Base-by-base conservation (phyloP, 169 alveolate genomes). In the Plasmodium malariae region DNA sequence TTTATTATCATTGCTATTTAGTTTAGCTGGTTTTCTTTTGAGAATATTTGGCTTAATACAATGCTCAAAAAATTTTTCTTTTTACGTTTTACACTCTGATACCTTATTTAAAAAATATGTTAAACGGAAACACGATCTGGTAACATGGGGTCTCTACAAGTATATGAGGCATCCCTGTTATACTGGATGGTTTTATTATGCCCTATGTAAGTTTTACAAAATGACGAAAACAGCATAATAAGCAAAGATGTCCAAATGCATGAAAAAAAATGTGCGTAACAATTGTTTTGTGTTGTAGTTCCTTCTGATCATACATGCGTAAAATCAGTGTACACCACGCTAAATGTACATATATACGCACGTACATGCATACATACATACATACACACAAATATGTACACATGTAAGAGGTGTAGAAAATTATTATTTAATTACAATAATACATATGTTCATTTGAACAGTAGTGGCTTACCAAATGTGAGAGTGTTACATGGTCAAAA, bases 101-200 rank as follows among this genome's bases (percentile, higher is more conserved):
- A n/a, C 43, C 1, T 80, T 80, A 70, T 26, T 11, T 7, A 26
- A 80, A 40, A 80, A 63, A 32, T 28, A 51, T 30, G 21, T 65
- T 19, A 80, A 65, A 43, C 12, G 34, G n/a, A 51, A 80, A 5
- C 90, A 80, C 9, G 17, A 21, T 24, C 51, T 80, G 60, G 78
- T 80, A 43, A 80, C 17, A 30, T 40, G 60, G 26, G 90, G 90
- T 0, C 14, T 80, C 17, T 80, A 80, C 43, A 80, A 67, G 59
- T 80, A 80, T 19, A 80, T 80, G 90, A 45, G 90, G 11, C 90
- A 80, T 34, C 90, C 90, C 24, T 80, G 76, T 43, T 80, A 80
- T 43, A 80, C 90, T 48, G 90, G 90, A 9, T 80, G 90, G 90
- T 80, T 80, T 45, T 80, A 65, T 57, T 80, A 80, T 48, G 28